phyloP scores from a whole-genome alignment of 352 stramenopile species.

The Elongisporangium anandrum region DNA sequence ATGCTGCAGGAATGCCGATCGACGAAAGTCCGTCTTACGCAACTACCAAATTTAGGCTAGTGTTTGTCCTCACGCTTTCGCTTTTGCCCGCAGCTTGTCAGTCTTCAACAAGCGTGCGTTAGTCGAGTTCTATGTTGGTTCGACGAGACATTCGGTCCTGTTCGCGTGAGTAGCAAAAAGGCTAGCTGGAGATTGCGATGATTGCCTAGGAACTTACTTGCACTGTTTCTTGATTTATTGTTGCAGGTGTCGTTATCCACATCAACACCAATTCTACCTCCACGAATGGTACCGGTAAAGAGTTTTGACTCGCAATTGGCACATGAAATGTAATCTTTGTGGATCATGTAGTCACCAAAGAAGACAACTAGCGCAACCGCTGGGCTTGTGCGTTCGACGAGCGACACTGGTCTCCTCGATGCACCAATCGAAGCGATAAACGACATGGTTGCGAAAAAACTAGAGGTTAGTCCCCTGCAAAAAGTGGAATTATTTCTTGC shows the following conservation, averaged over 20 bases:
- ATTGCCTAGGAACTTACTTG: too few species aligned
- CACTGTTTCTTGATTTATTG: not conserved
- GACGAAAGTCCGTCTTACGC: constrained; percentile 31
- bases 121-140: constrained; percentile 57
- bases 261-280: constrained; percentile 41
- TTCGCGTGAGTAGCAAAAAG: constrained; percentile 13
- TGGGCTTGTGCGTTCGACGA: constrained; percentile 17
- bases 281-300: constrained; percentile 58
- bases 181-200: too few species aligned
- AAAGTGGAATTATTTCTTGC: not conserved
- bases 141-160: constrained; percentile 24
- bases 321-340: not conserved
- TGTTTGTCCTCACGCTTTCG: not conserved
- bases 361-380: constrained; percentile 12
- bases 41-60: not conserved
- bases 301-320: not conserved
- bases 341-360: constrained; percentile 36
- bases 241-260: constrained; percentile 14
- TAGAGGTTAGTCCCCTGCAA: constrained; percentile 17
- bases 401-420: constrained; percentile 10
- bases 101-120: constrained; percentile 39
- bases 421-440: not conserved
- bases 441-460: constrained; percentile 3
- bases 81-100: constrained; percentile 26
- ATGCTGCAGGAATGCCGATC: constrained; percentile 50